Percentiles rank a stretch among this genome's conserved stretches.
Conservation (phyloP, 2,329 filamentous ascomycete genomes). For the Calonectria pteridis region DNA sequence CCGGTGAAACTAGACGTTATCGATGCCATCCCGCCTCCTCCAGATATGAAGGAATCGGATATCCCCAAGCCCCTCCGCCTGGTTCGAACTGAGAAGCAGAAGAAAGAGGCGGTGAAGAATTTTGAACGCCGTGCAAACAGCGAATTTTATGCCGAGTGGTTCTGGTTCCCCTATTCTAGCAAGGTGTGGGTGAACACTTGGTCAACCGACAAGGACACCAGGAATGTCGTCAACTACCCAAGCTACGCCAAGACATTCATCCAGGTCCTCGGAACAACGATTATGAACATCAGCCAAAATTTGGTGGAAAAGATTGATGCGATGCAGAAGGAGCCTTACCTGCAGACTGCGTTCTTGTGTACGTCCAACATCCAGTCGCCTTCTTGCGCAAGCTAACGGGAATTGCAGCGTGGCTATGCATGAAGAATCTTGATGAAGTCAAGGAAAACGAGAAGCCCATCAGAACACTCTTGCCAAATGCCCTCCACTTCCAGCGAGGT, state of each 20-base stretch:
- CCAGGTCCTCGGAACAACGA: conserved; percentile 15
- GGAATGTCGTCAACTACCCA: conserved; percentile 9
- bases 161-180: conserved; percentile 30
- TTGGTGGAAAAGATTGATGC: neutral
- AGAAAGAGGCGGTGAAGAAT: conserved; percentile 12
- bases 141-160: conserved; percentile 31
- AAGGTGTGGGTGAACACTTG: conserved; percentile 29
- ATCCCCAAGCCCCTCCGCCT: conserved; percentile 20
- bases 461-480: conserved; percentile 20
- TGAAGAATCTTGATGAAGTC: conserved; percentile 2
- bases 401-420: neutral
- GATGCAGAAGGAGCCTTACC: neutral
- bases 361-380: neutral
- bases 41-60: conserved; percentile 12
- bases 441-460: conserved; percentile 6
- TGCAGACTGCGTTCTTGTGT: conserved; percentile 3
- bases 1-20: conserved; percentile 28
- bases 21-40: conserved; percentile 25
- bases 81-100: conserved; percentile 10
- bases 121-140: conserved; percentile 27
- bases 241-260: conserved; percentile 12
- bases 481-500: conserved; percentile 28
- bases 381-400: neutral
- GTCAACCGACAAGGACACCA: conserved; percentile 13
- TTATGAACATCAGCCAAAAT: conserved; percentile 28